Base-by-base conservation (phyloP, 2,329 filamentous ascomycete genomes). In the Penicillium freii region DNA sequence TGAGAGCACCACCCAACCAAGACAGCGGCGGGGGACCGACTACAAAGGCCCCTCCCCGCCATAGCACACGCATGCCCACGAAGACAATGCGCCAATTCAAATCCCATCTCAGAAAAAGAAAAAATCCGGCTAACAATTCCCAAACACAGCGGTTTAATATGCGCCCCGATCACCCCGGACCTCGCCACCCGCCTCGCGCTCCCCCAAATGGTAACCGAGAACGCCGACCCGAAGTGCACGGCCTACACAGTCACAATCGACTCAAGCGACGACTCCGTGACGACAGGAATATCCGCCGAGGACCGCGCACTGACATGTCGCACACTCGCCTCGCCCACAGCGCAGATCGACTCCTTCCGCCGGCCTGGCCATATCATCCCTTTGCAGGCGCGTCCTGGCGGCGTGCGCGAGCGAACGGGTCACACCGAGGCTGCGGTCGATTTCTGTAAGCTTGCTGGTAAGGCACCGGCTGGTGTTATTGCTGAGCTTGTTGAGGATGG, bases 371-470 rank as follows among this genome's bases (percentile, higher is more conserved):
- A 99, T 75, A 86, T 97, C 27, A 85, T 99, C 65, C 94, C 94
- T 3, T 80, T 99, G 69, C 84, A 88, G 68, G 90, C 92, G 15
- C 81, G 85, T 17, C 81, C 85, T 27, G 94, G 94, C 17, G 93
- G 93, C 31, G 90, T 97, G 6, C 81, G 90, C 54, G 87, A 88
- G 71, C 79, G 94, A 17, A 81, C 81, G 50, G 94, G 94, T 4
- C 94, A 99, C 75, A 99, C 94, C 11, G 94, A 99, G 81, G 94
- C 94, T 1, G 91, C 89, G 10, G 84, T 95, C 5, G 94, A 99
- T 74, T 87, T 99, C 72, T 97, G 93, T 74, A 81, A 88, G 50
- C 77, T 99, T 58, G 88, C 92, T 1, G 92, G 92, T 1, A 93
- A 91, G 79, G 82, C 83, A 1, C 69, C 66, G 50, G 93, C 88